These are phyloP conservation scores for Coprinopsis marcescibilis DNA, from an alignment of 768 basidiomycete species.

Conservation along the genomic window DNA sequence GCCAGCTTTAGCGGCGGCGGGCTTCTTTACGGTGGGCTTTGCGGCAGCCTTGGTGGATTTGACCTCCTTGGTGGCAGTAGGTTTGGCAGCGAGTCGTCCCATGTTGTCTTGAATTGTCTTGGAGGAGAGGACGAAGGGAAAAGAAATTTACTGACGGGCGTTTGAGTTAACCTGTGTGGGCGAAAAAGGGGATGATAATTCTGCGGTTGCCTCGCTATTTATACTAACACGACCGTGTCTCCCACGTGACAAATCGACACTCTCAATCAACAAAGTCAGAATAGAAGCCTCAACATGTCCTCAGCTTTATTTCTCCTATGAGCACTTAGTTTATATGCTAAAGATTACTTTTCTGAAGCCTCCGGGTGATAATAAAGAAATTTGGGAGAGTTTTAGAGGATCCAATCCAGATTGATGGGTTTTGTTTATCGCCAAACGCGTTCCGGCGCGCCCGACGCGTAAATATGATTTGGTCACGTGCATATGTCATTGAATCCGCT, in stretches of 20 bases:
- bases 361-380: too few relatives aligned
- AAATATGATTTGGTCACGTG: slow-evolving; percentile 2
- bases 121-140: slow-evolving; percentile 6
- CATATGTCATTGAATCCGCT: neutral
- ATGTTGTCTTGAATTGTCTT: too few relatives aligned
- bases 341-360: too few relatives aligned
- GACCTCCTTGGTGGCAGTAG: slow-evolving; percentile 16
- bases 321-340: neutral
- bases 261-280: slow-evolving; percentile 36
- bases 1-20: slow-evolving; percentile 35
- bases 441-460: slow-evolving; percentile 10
- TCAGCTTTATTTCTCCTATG: neutral
- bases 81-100: slow-evolving; percentile 2
- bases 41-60: slow-evolving; percentile 30
- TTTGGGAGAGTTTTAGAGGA: neutral
- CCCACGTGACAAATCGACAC: slow-evolving; percentile 31
- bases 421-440: slow-evolving; percentile 1
- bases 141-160: slow-evolving; percentile 8
- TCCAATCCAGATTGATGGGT: neutral
- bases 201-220: slow-evolving; percentile 31
- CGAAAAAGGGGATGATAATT: slow-evolving; percentile 36
- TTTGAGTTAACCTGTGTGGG: slow-evolving; percentile 23
- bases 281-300: neutral
- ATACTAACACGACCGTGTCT: slow-evolving; percentile 42
- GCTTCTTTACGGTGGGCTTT: slow-evolving; percentile 39